Percentiles rank a stretch among this genome's conserved stretches.
Conservation (phyloP, 2,329 filamentous ascomycete species). For the Cercospora sp. region DNA sequence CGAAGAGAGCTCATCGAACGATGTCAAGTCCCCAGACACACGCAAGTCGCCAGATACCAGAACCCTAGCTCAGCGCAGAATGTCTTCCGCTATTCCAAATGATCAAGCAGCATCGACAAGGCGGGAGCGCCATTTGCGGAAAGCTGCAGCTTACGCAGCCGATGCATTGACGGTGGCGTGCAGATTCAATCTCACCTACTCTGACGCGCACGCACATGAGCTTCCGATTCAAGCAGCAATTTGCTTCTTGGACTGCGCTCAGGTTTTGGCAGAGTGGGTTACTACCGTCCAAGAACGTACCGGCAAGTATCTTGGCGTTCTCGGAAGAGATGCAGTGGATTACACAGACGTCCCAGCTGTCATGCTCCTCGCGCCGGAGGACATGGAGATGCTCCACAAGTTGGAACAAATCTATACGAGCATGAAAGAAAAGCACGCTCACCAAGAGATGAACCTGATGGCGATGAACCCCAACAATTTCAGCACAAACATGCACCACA, state of each 20-base stretch:
- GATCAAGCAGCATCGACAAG: slow-evolving; percentile 55
- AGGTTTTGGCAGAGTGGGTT: slow-evolving; percentile 92
- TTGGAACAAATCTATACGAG: slow-evolving; percentile 75
- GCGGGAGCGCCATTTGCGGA: slow-evolving; percentile 83
- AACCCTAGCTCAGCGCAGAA: slow-evolving; percentile 35
- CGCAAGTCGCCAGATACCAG: slow-evolving; percentile 16
- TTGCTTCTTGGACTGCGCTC: slow-evolving; percentile 90
- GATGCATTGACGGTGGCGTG: slow-evolving; percentile 88
- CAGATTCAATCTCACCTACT: slow-evolving; percentile 80
- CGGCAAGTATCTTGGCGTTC: slow-evolving; percentile 81
- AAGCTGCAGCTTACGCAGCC: slow-evolving; percentile 92
- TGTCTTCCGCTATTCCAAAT: slow-evolving; percentile 23
- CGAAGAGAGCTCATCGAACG: slow-evolving; percentile 4
- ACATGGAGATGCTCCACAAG: slow-evolving; percentile 80
- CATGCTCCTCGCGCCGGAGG: slow-evolving; percentile 89
- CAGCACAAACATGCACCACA: slow-evolving; percentile 44
- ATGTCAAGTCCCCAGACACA: slow-evolving; percentile 9
- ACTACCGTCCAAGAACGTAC: slow-evolving; percentile 90
- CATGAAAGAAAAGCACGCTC: slow-evolving; percentile 71
- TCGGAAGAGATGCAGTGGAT: slow-evolving; percentile 81
- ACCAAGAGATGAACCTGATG: slow-evolving; percentile 54
- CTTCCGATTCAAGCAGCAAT: slow-evolving; percentile 87
- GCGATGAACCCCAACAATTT: slow-evolving; percentile 47
- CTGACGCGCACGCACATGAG: slow-evolving; percentile 79
- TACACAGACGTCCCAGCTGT: slow-evolving; percentile 77